These are phyloP conservation scores for Escallonia herrerae DNA, from an alignment of 129 eudicot species.

Conservation along the genomic window DNA sequence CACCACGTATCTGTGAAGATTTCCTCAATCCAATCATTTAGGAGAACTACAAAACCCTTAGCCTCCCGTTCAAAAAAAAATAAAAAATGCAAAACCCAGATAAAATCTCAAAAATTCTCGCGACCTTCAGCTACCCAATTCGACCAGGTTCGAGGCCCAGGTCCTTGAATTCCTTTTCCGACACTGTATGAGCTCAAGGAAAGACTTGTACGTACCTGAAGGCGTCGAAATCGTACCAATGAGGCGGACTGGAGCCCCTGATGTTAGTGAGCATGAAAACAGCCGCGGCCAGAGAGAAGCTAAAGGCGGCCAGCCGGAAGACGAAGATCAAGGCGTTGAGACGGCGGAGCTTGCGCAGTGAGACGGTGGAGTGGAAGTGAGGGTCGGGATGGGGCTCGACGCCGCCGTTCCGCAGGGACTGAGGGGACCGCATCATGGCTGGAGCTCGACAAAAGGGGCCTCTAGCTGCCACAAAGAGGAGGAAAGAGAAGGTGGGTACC, in stretches of 20 bases:
- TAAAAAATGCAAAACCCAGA: not conserved
- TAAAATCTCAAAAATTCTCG: not conserved
- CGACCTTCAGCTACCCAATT: not conserved
- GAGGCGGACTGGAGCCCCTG: constrained; percentile 28
- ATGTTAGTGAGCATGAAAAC: constrained; percentile 55
- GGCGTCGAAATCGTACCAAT: constrained; percentile 54
- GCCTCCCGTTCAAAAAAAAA: not conserved
- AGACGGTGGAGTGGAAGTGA: constrained; percentile 64
- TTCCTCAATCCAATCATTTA: constrained; percentile 2
- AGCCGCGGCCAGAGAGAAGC: constrained; percentile 57
- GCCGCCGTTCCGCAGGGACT: constrained; percentile 31
- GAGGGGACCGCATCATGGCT: constrained; percentile 17
- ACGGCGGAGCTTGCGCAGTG: constrained; percentile 58
- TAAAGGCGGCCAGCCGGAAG: constrained; percentile 48
- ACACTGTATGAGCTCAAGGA: too few species aligned
- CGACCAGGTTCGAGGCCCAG: too few species aligned
- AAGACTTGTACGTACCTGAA: constrained; percentile 34
- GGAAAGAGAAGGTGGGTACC: not conserved
- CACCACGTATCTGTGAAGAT: constrained; percentile 39
- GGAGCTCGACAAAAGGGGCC: not conserved
- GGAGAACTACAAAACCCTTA: not conserved
- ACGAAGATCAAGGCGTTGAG: constrained; percentile 43
- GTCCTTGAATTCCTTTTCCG: too few species aligned
- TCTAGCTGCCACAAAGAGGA: constrained; percentile 11
- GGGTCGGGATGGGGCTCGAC: constrained; percentile 39